Evolutionary conservation across 1,139 yeast genomes (phyloP).

Genomic region (Geotrichum fermentans): DNA sequence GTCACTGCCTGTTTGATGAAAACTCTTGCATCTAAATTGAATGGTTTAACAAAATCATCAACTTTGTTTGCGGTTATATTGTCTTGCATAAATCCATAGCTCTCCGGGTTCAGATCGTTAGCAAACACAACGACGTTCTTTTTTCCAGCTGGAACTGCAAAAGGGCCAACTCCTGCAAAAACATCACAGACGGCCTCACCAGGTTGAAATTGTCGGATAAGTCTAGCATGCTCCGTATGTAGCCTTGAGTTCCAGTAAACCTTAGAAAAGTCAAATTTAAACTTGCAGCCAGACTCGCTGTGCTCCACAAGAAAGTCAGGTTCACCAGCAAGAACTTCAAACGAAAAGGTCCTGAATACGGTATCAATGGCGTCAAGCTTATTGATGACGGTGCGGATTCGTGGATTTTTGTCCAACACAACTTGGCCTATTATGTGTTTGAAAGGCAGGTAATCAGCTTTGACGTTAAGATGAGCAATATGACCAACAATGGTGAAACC

Average conservation of each 20-base stretch:
- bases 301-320: constrained; percentile 73
- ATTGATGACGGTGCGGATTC: constrained; percentile 87
- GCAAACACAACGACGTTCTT: constrained; percentile 76
- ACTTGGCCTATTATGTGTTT: constrained; percentile 83
- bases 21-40: constrained; percentile 75
- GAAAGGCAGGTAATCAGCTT: constrained; percentile 81
- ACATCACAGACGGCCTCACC: constrained; percentile 84
- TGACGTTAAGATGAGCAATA: constrained; percentile 84
- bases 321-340: constrained; percentile 88
- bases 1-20: constrained; percentile 62
- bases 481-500: constrained; percentile 96
- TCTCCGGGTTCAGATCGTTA: constrained; percentile 88
- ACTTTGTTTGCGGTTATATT: constrained; percentile 68
- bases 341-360: constrained; percentile 82
- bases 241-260: constrained; percentile 97
- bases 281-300: constrained; percentile 79
- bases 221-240: constrained; percentile 86
- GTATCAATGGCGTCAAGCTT: constrained; percentile 84
- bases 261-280: constrained; percentile 81
- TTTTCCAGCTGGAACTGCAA: constrained; percentile 93
- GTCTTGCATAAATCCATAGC: constrained; percentile 60
- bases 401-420: constrained; percentile 77
- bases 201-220: constrained; percentile 53
- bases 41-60: constrained; percentile 53
- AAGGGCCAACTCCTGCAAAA: constrained; percentile 98